Base-by-base conservation (phyloP, 2,329 filamentous ascomycete genomes). In the Scortechinia acanthostroma region DNA sequence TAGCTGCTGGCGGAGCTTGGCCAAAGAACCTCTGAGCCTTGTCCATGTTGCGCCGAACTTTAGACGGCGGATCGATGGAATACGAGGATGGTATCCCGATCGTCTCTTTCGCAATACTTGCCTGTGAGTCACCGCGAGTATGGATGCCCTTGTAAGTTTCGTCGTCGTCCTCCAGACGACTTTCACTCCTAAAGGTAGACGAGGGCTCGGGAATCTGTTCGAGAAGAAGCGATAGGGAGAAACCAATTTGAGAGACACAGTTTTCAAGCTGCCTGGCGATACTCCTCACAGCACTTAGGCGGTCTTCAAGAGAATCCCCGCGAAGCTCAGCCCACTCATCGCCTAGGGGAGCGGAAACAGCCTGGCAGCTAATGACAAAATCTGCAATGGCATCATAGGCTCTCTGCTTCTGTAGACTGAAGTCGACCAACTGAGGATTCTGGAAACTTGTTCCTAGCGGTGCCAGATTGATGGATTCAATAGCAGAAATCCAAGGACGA, bases 311-410 rank as follows among this genome's bases (percentile, higher is more conserved):
- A 4, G 91, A 87, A 58, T 95, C 89, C 2, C 90, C 89, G 37
- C 90, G 82, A n/a, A 91, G 73, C 59, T 95, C 90, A 3, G 91
- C 80, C 93, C 93, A 98, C 65, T 98, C 93, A 59, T 98, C 93
- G 5, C 86, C 88, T 35, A 98, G 65, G 4, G 93, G 93, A 5
- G 88, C 88, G 4, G 90, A 87, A n/a, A 97, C 86, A 20, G 87
- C 82, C 64, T 98, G 93, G 56, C 91, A 96, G 47, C 85, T 82
- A 43, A 95, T 67, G 3, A 97, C 68, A 21, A 98, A 76, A 59
- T 97, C 93, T 4, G 90, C 91, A 46, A 95, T 86, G 48, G 90
- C 86, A 62, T 97, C 93, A 62, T 97, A 97, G n/a, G 95, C 72
- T 53, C 86, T 87, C 62, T 98, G 93, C 65, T 97, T 98, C 61